Evolutionary conservation across 2,329 filamentous ascomycete genomes (phyloP), one percentile per base, ranked within the genome.

Genomic region (Trichoderma brevicompactum): DNA sequence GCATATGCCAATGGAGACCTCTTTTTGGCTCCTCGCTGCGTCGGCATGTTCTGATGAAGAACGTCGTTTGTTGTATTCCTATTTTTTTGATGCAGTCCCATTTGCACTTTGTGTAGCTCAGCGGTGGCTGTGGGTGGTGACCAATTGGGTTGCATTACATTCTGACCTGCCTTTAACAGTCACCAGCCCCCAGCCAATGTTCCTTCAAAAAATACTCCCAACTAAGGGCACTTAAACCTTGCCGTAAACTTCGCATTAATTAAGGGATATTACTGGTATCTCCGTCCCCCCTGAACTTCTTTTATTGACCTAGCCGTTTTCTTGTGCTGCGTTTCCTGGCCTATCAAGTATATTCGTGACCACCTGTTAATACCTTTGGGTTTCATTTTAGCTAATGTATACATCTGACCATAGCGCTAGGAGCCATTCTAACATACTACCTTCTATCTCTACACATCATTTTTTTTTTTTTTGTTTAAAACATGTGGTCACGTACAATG

Each of bases 101-200:
- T 10, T 15, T 17, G 12, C 32, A n/a, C 12, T 36, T 63, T 15
- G 5, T 38, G 0, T 41, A n/a, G 28, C 5, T 10, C 28, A 38
- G 9, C 23, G 23, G 50, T 53, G 36, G 52, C 34, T 54, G 52
- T 10, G 38, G 8, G 59, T 46, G 60, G 19, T 19, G 9, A 32
- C 23, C 34, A 48, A 36, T 50, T 41, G 46, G 58, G 58, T 63
- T 46, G 60, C 60, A 63, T 63, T 54, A 49, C 48, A 38, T 53
- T 62, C 38, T 10, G 60, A 46, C 60, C 60, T 63, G 49, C 49
- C 60, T 9, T 38, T 54, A 54, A 7, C 13, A 38, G 60, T 17
- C 49, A 43, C 36, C 23, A 36, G 46, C 54, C 48, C 60, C 41
- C 41, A 19, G 32, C 49, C 32, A 38, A 43, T 54, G 19, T 53